Percentiles rank a stretch among this genome's conserved stretches.
phyloP scores from a whole-genome alignment of 441 rosid species.

The Jatropha multifida region DNA sequence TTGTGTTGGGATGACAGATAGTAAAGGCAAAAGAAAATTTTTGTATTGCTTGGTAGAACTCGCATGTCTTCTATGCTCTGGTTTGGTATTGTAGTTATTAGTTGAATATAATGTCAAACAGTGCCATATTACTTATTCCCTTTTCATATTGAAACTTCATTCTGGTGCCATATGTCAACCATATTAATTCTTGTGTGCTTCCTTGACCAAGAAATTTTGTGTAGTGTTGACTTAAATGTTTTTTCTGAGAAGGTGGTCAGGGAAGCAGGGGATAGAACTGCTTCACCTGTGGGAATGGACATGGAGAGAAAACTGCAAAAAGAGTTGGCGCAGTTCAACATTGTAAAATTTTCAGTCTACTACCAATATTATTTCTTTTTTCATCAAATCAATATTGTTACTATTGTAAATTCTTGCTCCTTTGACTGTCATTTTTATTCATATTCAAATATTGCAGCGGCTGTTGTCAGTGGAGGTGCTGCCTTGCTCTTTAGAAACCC shows the following conservation, averaged over 20 bases:
- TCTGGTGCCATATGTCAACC: background rate
- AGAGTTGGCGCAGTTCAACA: conserved; percentile 48
- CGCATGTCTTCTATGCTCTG: background rate
- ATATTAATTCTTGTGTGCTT: conserved; percentile 8
- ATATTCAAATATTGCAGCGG: conserved; percentile 44
- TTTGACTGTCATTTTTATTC: conserved; percentile 6
- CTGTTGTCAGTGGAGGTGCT: conserved; percentile 26
- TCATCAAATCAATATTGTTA: background rate
- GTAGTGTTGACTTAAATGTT: conserved; percentile 17
- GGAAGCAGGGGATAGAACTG: conserved; percentile 23
- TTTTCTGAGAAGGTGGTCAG: conserved; percentile 37
- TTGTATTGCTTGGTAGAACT: background rate
- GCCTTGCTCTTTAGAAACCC: conserved; percentile 8
- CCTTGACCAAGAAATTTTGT: background rate
- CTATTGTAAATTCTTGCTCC: conserved; percentile 8
- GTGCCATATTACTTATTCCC: no score
- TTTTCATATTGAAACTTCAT: conserved; percentile 4
- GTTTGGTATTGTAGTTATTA: background rate
- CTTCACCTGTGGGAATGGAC: conserved; percentile 21
- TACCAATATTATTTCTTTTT: background rate
- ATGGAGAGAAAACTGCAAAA: conserved; percentile 29
- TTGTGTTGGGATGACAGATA: background rate
- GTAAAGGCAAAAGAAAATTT: background rate
- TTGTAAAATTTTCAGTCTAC: conserved; percentile 32
- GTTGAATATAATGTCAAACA: background rate